Percentiles rank a stretch among this genome's conserved stretches.
phyloP scores from a whole-genome alignment of 495 filamentous ascomycete genomes.

The Lasiosphaeriaceae sp. region DNA sequence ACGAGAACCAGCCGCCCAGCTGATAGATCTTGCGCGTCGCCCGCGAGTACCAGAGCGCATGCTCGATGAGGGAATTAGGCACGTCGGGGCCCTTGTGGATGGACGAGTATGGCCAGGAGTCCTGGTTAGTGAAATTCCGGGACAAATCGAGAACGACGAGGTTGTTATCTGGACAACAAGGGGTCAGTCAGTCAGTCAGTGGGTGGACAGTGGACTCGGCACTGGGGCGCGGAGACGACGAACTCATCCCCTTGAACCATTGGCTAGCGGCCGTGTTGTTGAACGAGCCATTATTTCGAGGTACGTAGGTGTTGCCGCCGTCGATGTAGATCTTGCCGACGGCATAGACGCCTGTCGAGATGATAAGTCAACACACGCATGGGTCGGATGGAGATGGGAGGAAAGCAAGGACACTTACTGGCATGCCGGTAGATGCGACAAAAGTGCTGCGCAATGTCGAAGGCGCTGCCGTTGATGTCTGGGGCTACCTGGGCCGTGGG shows the following conservation, averaged over 20 bases:
- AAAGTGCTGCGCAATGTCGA: slow-evolving; percentile 11
- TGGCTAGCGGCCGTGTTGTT: slow-evolving; percentile 1
- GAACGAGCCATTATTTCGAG: slow-evolving; percentile 6
- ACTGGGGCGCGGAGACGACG: background rate
- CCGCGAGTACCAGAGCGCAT: slow-evolving; percentile 12
- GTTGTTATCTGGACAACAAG: slow-evolving; percentile 3
- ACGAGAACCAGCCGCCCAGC: slow-evolving; percentile 16
- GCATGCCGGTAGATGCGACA: slow-evolving; percentile 13
- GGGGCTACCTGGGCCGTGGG: slow-evolving; percentile 3
- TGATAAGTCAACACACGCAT: background rate
- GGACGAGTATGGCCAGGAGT: slow-evolving; percentile 8
- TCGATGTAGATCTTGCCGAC: slow-evolving; percentile 19
- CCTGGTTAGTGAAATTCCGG: slow-evolving; percentile 10
- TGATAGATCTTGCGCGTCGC: slow-evolving; percentile 12
- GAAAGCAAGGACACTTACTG: slow-evolving; percentile 1
- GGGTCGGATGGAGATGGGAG: background rate
- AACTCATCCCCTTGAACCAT: slow-evolving; percentile 9
- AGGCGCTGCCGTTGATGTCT: slow-evolving; percentile 12
- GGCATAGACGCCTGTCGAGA: slow-evolving; percentile 6
- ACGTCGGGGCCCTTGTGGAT: slow-evolving; percentile 11
- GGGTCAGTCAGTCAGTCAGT: background rate
- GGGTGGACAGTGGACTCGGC: background rate
- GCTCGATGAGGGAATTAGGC: slow-evolving; percentile 12
- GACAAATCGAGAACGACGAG: slow-evolving; percentile 14
- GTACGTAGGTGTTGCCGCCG: slow-evolving; percentile 15